Evolutionary conservation across 2,329 filamentous ascomycete species (phyloP).

Genomic region (Dothideomycetes sp.): DNA sequence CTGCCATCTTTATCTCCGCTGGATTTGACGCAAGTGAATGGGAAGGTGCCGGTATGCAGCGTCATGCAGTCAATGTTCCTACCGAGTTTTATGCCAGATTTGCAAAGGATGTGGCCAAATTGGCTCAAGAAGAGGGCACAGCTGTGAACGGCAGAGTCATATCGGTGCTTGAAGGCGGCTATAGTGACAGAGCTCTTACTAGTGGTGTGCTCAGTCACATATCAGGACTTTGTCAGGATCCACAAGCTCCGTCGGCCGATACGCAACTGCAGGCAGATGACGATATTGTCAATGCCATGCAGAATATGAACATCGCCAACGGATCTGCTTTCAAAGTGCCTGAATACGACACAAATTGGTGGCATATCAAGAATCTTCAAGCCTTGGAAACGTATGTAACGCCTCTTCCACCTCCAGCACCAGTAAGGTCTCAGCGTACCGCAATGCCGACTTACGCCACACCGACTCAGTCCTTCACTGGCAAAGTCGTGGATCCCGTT

Average conservation of each 20-base stretch:
- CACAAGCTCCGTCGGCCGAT: background rate
- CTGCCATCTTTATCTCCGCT: constrained; percentile 87
- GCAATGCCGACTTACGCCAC: constrained; percentile 68
- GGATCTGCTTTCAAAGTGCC: constrained; percentile 26
- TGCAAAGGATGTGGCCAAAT: constrained; percentile 70
- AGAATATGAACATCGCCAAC: constrained; percentile 9
- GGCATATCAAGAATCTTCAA: constrained; percentile 49
- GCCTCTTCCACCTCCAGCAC: constrained; percentile 41
- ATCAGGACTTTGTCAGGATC: constrained; percentile 63
- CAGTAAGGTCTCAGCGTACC: constrained; percentile 47
- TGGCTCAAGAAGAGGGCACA: constrained; percentile 71
- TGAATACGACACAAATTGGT: constrained; percentile 36
- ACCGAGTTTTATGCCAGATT: constrained; percentile 94
- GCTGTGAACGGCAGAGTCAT: constrained; percentile 76
- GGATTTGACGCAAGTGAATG: constrained; percentile 96
- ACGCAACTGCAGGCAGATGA: background rate
- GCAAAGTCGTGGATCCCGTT: constrained; percentile 63
- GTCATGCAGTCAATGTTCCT: constrained; percentile 90
- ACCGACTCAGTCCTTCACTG: constrained; percentile 77
- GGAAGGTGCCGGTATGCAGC: constrained; percentile 87
- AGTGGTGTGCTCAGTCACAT: constrained; percentile 88
- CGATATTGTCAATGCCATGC: constrained; percentile 3
- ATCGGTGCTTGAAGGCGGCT: constrained; percentile 91
- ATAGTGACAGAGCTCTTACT: constrained; percentile 81
- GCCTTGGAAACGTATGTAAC: constrained; percentile 55